phyloP scores from a whole-genome alignment of 495 filamentous ascomycete genomes.

The Jackrogersella multiformis region DNA sequence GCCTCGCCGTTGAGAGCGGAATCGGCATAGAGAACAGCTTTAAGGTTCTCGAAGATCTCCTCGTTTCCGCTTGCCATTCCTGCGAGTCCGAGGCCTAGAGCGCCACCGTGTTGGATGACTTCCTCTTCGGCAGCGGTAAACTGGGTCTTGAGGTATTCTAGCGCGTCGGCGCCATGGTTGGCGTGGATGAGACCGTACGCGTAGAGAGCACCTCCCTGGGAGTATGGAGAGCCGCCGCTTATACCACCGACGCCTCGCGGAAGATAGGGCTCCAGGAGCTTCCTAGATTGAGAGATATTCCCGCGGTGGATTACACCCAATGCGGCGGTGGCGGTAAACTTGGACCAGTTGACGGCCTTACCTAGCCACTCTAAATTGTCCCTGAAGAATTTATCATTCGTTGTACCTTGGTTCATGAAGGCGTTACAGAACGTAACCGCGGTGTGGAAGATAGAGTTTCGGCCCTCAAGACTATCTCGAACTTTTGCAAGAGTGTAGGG shows the following conservation, averaged over 20 bases:
- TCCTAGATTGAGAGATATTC: constrained; percentile 90
- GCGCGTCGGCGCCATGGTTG: constrained; percentile 93
- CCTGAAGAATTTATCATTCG: constrained; percentile 95
- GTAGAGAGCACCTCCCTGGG: constrained; percentile 94
- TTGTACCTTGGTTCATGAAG: constrained; percentile 99
- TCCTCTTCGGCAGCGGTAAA: constrained; percentile 90
- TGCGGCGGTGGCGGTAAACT: constrained; percentile 97
- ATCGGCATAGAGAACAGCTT: constrained; percentile 85
- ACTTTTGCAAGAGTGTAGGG: constrained; percentile 92
- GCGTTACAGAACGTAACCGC: constrained; percentile 97
- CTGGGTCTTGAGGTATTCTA: constrained; percentile 86
- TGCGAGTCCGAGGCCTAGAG: constrained; percentile 93
- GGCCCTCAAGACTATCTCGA: constrained; percentile 90
- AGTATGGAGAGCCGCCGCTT: constrained; percentile 83
- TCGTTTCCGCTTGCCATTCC: constrained; percentile 96
- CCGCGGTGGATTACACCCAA: constrained; percentile 96
- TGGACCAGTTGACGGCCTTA: constrained; percentile 99
- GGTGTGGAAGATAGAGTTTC: constrained; percentile 98
- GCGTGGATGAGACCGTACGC: constrained; percentile 96
- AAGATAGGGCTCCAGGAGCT: constrained; percentile 93
- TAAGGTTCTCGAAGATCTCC: constrained; percentile 90
- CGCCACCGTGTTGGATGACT: constrained; percentile 96
- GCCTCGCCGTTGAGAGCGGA: constrained; percentile 97
- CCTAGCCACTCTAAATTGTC: constrained; percentile 98
- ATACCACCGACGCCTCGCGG: constrained; percentile 75